Percentiles rank a stretch among this genome's conserved stretches.
Evolutionary conservation across 306 rosid species (phyloP).

Genomic region (Neltuma alba): DNA sequence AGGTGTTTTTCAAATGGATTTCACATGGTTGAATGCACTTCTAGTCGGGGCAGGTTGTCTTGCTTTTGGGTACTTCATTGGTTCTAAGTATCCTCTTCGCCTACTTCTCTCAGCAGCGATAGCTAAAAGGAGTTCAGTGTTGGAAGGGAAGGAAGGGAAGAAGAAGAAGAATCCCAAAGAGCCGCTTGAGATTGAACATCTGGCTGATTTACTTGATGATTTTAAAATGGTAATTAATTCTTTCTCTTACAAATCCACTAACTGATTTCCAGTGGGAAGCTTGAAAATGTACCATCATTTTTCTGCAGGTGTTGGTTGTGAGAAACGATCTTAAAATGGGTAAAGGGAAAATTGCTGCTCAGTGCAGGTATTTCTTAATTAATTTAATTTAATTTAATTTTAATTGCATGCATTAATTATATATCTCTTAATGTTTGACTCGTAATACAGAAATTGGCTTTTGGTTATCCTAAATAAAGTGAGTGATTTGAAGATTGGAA

Average conservation of each 20-base stretch:
- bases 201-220: constrained; percentile 73
- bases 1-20: constrained; percentile 48
- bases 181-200: constrained; percentile 73
- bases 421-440: background rate
- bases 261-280: constrained; percentile 17
- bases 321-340: constrained; percentile 98
- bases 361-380: constrained; percentile 69
- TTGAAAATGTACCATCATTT: background rate
- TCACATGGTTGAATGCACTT: constrained; percentile 80
- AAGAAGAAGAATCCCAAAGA: constrained; percentile 56
- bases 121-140: constrained; percentile 38
- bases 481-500: background rate
- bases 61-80: constrained; percentile 80
- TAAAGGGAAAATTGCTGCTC: constrained; percentile 96
- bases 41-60: constrained; percentile 88
- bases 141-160: constrained; percentile 33
- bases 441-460: background rate
- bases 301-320: constrained; percentile 77
- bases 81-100: constrained; percentile 63
- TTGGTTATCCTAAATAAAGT: background rate
- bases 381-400: background rate
- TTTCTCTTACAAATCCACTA: constrained; percentile 2
- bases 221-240: constrained; percentile 74
- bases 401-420: background rate
- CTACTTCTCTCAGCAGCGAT: constrained; percentile 42